Base-by-base conservation (phyloP, 164 flowering plant genomes). In the Dillenia turbinata region DNA sequence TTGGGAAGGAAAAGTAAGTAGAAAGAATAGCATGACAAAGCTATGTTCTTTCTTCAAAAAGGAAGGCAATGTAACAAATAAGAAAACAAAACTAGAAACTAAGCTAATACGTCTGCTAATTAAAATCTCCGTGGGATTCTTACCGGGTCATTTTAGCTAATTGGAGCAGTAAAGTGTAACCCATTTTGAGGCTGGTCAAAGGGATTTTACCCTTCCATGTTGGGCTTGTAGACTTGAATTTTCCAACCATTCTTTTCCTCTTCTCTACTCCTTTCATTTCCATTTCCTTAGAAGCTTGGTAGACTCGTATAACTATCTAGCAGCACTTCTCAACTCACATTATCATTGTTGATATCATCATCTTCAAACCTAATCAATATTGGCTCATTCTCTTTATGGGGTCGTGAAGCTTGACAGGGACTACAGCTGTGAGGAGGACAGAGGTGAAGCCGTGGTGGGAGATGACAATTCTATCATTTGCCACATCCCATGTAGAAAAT, bases 401-500 rank as follows among this genome's bases (percentile, higher is more conserved):
- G 75, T 78, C 0, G 76, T 69, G 14, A 58, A 56, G 17, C 43
- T 63, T 9, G 75, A 67, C 11, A 70, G 44, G 1, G 80, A 63
- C 14, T 61, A 60, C 11, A 8, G 55, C 10, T 73, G 56, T 9
- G 69, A 45, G 33, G 70, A 26, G 0, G 63, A 44, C 22, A 69
- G 11, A 2, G 80, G 22, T 0, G 75, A 61, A 6, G 54, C 3
- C 8, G 63, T 33, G 3, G 61, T 40, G 0, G 84, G 67, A 0
- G 85, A 79, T 0, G 86, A 77, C 1, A 81, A 67, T 1, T 82
- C 82, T 0, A 80, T 78, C 48, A 80, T 47, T 66, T 76, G 71
- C 90, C 85, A 83, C 87, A 85, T 85, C 19, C 87, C 81, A 4
- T 69, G 54, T 1, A 87, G 79, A 45, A 83, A 80, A 47, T 33